Evolutionary conservation across 495 filamentous ascomycete species (phyloP).

Genomic region (Trichocladium uniseriatum): DNA sequence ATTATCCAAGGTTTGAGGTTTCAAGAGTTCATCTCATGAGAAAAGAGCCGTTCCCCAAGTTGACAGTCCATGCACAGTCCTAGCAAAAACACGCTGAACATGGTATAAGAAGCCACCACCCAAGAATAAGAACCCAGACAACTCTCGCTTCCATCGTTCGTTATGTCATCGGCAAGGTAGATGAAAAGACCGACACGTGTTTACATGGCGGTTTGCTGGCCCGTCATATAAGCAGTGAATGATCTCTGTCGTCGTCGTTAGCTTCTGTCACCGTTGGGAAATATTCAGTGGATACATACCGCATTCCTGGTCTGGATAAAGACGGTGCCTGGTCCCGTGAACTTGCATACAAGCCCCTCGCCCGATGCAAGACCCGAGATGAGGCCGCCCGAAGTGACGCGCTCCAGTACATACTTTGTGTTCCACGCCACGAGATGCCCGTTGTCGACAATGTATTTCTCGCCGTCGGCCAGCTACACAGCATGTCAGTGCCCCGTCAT

Average conservation of each 20-base stretch:
- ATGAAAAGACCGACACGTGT: background rate
- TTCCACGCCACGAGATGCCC: constrained; percentile 97
- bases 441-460: constrained; percentile 90
- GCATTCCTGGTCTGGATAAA: constrained; percentile 92
- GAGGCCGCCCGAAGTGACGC: constrained; percentile 80
- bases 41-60: too few species aligned
- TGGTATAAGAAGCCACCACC: too few species aligned
- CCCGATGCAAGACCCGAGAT: constrained; percentile 67
- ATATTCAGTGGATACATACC: constrained; percentile 28
- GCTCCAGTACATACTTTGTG: constrained; percentile 82
- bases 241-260: constrained; percentile 24
- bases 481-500: background rate
- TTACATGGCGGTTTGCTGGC: constrained; percentile 23
- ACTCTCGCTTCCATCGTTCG: background rate
- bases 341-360: constrained; percentile 90
- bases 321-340: constrained; percentile 83
- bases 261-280: background rate
- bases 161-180: background rate
- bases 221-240: constrained; percentile 39
- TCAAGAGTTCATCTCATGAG: too few species aligned
- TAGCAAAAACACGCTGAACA: too few species aligned
- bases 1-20: too few species aligned
- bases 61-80: background rate
- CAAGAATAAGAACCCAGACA: background rate
- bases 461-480: constrained; percentile 57